Conservation (phyloP, 2,329 filamentous ascomycete genomes). For the Clonostachys sp. region DNA sequence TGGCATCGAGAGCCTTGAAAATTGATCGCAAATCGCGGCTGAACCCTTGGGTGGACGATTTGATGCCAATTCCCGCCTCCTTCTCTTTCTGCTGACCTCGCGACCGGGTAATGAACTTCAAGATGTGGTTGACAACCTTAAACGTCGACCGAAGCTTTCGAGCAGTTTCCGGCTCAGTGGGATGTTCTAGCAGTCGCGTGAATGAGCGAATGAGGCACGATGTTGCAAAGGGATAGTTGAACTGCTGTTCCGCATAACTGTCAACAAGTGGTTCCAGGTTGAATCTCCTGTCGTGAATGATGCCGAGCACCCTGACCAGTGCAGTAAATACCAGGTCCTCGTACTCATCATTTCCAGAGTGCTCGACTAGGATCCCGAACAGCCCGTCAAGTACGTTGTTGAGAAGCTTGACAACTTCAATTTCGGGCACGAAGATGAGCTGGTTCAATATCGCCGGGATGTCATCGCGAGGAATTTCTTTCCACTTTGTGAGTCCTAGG, state of each 20-base stretch:
- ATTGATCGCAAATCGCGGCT: constrained; percentile 79
- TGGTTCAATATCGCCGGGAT: constrained; percentile 73
- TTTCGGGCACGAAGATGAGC: constrained; percentile 90
- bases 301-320: constrained; percentile 83
- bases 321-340: constrained; percentile 92
- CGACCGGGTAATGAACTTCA: constrained; percentile 92
- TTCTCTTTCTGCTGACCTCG: constrained; percentile 83
- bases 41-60: constrained; percentile 67
- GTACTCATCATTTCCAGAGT: constrained; percentile 86
- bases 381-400: constrained; percentile 85
- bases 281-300: constrained; percentile 91
- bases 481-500: constrained; percentile 82
- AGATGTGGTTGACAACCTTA: constrained; percentile 88
- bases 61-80: constrained; percentile 82
- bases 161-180: constrained; percentile 77
- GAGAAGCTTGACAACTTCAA: constrained; percentile 93
- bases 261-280: constrained; percentile 89
- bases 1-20: constrained; percentile 81
- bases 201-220: constrained; percentile 85
- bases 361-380: constrained; percentile 86
- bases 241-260: constrained; percentile 80
- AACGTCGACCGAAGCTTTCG: constrained; percentile 85
- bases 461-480: constrained; percentile 65
- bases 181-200: constrained; percentile 74
- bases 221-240: constrained; percentile 91